Evolutionary conservation across 2,329 filamentous ascomycete species (phyloP).

Genomic region (Teratosphaeria nubilosa): DNA sequence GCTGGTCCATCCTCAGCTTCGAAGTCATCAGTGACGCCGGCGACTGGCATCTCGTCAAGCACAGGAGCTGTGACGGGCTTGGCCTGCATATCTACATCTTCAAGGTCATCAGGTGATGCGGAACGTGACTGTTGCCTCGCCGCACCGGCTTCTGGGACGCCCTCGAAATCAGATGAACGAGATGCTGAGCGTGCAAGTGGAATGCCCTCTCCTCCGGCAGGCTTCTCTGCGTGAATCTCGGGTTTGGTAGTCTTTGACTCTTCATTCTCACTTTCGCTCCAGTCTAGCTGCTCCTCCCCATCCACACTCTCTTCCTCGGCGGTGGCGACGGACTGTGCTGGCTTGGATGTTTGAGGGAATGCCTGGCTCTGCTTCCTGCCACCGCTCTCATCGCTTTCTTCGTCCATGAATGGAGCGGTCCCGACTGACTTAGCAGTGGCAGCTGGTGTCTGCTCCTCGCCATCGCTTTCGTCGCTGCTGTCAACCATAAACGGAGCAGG

Average conservation of each 20-base stretch:
- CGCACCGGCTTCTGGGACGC: background rate
- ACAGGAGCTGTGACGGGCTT: conserved; percentile 4
- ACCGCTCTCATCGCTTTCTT: conserved; percentile 5
- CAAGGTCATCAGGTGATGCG: conserved; percentile 38
- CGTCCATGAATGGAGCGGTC: conserved; percentile 6
- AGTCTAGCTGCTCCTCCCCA: conserved; percentile 35
- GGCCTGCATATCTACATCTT: conserved; percentile 34
- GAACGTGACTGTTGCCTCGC: conserved; percentile 23
- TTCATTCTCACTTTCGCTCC: conserved; percentile 44
- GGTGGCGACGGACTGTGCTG: background rate
- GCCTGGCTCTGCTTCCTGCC: background rate
- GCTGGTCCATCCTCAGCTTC: conserved; percentile 19
- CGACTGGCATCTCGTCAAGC: background rate
- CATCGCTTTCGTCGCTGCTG: conserved; percentile 5
- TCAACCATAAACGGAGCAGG: conserved; percentile 7
- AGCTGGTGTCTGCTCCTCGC: background rate
- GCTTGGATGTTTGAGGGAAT: background rate
- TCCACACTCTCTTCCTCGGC: conserved; percentile 5
- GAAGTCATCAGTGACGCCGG: conserved; percentile 6
- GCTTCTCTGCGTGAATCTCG: background rate
- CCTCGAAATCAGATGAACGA: conserved; percentile 6
- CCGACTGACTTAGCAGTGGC: too few species aligned
- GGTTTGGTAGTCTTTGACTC: background rate
- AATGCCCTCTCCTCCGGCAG: conserved; percentile 2
- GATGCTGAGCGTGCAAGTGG: conserved; percentile 3